Evolutionary conservation across 225 moss, liverwort and hornwort species (phyloP).

Genomic region (Sphagnum tenellum): DNA sequence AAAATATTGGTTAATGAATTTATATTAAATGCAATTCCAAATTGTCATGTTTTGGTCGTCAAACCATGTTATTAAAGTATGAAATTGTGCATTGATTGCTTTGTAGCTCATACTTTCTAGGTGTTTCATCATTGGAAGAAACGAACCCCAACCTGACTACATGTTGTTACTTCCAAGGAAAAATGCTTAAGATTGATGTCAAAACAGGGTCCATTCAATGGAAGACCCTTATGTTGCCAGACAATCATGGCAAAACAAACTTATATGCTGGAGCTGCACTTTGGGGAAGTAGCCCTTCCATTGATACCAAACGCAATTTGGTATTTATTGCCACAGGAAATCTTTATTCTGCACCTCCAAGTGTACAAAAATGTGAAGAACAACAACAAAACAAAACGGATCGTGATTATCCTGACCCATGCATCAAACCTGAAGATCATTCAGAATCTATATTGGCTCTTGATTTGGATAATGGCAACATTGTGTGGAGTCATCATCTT

Average conservation of each 20-base stretch:
- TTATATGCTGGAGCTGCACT: constrained; percentile 9
- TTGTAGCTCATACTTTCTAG: constrained; percentile 10
- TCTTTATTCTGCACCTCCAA: constrained; percentile 10
- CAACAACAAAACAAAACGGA: constrained; percentile 13
- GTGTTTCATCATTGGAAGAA: constrained; percentile 7
- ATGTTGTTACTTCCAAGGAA: constrained; percentile 16
- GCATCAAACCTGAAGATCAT: constrained; percentile 13
- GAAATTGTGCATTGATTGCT: too few relatives aligned
- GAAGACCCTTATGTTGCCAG: constrained; percentile 15
- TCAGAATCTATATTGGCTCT: constrained; percentile 14
- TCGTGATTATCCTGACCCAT: constrained; percentile 10
- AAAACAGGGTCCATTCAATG: constrained; percentile 11
- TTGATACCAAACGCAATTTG: constrained; percentile 2
- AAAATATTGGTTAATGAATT: too few relatives aligned
- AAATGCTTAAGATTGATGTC: constrained; percentile 6
- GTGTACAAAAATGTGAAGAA: constrained; percentile 10
- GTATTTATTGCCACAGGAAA: constrained; percentile 14
- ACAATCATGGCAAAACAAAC: constrained; percentile 6
- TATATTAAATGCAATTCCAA: too few relatives aligned
- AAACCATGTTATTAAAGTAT: too few relatives aligned
- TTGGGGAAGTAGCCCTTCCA: constrained; percentile 17
- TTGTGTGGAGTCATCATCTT: constrained; percentile 14
- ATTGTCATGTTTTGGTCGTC: too few relatives aligned
- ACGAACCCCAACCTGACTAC: neutral
- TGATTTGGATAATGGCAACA: constrained; percentile 9